Base-by-base conservation (phyloP, 2,329 filamentous ascomycete species). In the Rhexocercosporidium sp. region DNA sequence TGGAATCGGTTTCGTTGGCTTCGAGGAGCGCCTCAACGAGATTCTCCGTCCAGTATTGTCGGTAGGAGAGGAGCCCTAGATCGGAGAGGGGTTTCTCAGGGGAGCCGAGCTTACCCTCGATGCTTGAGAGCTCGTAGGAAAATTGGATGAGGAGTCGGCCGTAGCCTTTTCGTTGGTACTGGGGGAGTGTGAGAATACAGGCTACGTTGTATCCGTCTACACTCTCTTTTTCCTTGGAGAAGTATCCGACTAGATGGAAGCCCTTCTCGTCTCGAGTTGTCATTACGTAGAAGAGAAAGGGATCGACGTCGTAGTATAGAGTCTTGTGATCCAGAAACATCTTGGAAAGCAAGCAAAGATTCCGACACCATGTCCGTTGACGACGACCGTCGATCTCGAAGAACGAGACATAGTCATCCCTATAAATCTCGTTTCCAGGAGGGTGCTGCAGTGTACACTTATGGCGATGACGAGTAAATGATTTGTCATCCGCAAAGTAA, bases 261-360 rank as follows among this genome's bases (percentile, higher is more conserved):
- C 96, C 96, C 74, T 94, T 90, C 59, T 97, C 93, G 71, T 94
- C 92, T 72, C 92, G 89, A 47, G 90, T 91, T 29, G 93, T 93
- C 95, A 99, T 97, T 79, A 97, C 95, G 80, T 99, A 99, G 82
- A 99, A 99, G 41, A 99, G 82, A 77, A 99, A 99, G 0, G 96
- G 96, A 71, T 99, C 96, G n/a, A 99, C 96, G 75, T 99, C 96
- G 82, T 99, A 99, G 83, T 97, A 99, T 8, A 99, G 88, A 5
- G 96, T 98, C 80, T 99, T 99, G 79, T 97, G 96, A 72, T 97
- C 96, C 44, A 99, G 85, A 77, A 99, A 99, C 81, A 98, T 92
- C 77, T 99, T 99, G 25, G 92, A 96, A 18, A 99, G 84, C 11
- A 99, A 83, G 79, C 96, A 99, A 5, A 99, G 85, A 74, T 99